These are phyloP conservation scores for Beauveria sp. DNA, from an alignment of 2,329 filamentous ascomycete species.

Conservation along the genomic window DNA sequence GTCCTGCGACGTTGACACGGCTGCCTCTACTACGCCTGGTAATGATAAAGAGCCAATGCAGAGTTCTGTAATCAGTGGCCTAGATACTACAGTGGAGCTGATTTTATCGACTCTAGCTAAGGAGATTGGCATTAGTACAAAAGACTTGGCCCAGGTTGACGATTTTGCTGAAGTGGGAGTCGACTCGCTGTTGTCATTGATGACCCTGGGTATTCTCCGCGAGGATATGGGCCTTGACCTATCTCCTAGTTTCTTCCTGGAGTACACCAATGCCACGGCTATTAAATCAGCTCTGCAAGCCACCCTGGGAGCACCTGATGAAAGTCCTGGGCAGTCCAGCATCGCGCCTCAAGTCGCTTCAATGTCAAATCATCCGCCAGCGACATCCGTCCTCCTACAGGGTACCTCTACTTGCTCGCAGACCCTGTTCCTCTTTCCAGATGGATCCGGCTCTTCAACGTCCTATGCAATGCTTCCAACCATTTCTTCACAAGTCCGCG, in stretches of 20 bases:
- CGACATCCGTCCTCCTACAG: constrained; percentile 18
- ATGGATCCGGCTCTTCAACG: constrained; percentile 22
- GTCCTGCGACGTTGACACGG: no score
- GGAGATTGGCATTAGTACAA: constrained; percentile 45
- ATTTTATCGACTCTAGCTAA: constrained; percentile 47
- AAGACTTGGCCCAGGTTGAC: constrained; percentile 48
- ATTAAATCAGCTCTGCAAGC: not conserved
- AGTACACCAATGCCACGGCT: not conserved
- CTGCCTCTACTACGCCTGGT: no score
- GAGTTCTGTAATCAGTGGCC: not conserved
- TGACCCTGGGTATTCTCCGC: constrained; percentile 26
- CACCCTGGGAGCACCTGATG: not conserved
- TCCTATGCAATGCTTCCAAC: constrained; percentile 9
- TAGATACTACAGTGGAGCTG: not conserved
- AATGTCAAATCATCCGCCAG: constrained; percentile 7
- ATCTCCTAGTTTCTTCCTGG: not conserved
- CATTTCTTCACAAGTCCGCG: constrained; percentile 12
- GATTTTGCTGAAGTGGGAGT: constrained; percentile 49
- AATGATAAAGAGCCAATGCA: no score
- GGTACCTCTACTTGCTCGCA: not conserved
- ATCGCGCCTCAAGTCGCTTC: not conserved
- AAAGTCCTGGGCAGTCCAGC: not conserved
- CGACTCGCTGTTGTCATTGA: constrained; percentile 53
- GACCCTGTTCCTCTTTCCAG: constrained; percentile 20
- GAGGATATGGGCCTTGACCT: not conserved